Evolutionary conservation across 192 early-diverging fungal species (phyloP), one percentile per base, ranked within the genome.

Genomic region (Paraglomus occultum): DNA sequence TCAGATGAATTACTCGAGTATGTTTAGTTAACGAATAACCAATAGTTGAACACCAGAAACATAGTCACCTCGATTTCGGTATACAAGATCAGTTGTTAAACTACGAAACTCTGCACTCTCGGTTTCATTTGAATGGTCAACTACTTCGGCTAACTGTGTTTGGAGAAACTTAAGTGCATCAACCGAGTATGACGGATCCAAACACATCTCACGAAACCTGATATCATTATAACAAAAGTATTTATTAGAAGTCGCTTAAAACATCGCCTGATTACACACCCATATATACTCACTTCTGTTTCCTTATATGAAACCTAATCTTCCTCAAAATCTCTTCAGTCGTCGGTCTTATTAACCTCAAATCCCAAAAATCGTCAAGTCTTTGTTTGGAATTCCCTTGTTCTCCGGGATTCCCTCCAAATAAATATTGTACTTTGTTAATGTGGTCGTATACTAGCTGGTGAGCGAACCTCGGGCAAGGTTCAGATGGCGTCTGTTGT

Each of bases 401-500:
- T 42, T 92, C 90, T 5, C 92, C 92, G 6, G 94, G 92, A 64
- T 95, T 98, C 38, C 96, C 96, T 9, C 96, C 96, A 85, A 98
- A 98, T 71, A 98, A 71, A 76, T 90, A 93, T 66, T 98, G 95
- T 5, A 77, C 76, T 57, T 86, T 84, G 8, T 83, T 80, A 17
- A 72, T 73, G 6, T 72, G 73, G 71, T 98, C 90, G 77, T 95
- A 98, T 8, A 93, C 93, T 74, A 95, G 79, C 72, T 97, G 93
- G 68, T 95, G 94, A 0, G 94, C 96, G 80, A 91, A 95, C 38
- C 96, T 82, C n/a, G 96, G 91, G 9, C 84, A 77, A 0, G 96
- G 95, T 47, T 90, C 91, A 10, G 54, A 54, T 20, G 43, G 67
- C 59, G 31, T 58, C 58, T 39, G 50, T 74, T 46, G 71, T 68